A percentile compares a stretch with the other conserved stretches of the same genome.
Conservation (phyloP, 1,284 basidiomycete species). For the Cryptococcus amylolentus region DNA sequence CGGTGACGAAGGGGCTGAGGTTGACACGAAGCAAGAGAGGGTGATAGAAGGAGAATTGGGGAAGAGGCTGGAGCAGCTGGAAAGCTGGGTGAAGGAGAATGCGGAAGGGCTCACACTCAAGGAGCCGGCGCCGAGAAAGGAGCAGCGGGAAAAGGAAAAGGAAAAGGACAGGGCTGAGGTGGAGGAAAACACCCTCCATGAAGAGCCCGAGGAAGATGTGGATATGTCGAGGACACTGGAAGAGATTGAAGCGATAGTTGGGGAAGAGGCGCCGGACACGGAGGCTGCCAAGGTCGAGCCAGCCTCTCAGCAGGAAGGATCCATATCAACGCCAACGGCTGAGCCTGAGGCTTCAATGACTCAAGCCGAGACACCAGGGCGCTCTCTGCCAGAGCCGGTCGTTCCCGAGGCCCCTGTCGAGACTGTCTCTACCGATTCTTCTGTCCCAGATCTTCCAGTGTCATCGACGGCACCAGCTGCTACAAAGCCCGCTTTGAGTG, state of each 20-base stretch:
- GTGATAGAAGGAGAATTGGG: constrained; percentile 6
- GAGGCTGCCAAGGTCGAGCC: neutral
- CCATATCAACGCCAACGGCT: too few species aligned
- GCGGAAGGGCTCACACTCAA: constrained; percentile 6
- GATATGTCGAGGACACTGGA: neutral
- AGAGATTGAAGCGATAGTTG: neutral
- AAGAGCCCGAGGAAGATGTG: neutral
- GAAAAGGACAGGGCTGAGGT: neutral
- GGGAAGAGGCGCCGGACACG: neutral
- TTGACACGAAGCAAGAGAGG: neutral
- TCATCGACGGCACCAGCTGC: too few species aligned
- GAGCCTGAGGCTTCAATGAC: too few species aligned
- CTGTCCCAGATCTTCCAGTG: too few species aligned
- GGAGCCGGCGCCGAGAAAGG: neutral
- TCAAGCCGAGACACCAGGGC: too few species aligned
- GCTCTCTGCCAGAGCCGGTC: too few species aligned
- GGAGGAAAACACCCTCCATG: neutral
- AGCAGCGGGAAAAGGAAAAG: neutral
- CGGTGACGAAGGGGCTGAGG: constrained; percentile 41
- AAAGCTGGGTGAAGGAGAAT: constrained; percentile 25
- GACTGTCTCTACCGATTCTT: too few species aligned
- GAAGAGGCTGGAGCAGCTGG: constrained; percentile 16
- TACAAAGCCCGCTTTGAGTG: too few species aligned
- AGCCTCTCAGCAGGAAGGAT: neutral
- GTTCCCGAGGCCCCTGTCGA: too few species aligned